Conservation (phyloP, 495 filamentous ascomycete genomes). For the Extremus antarcticus region DNA sequence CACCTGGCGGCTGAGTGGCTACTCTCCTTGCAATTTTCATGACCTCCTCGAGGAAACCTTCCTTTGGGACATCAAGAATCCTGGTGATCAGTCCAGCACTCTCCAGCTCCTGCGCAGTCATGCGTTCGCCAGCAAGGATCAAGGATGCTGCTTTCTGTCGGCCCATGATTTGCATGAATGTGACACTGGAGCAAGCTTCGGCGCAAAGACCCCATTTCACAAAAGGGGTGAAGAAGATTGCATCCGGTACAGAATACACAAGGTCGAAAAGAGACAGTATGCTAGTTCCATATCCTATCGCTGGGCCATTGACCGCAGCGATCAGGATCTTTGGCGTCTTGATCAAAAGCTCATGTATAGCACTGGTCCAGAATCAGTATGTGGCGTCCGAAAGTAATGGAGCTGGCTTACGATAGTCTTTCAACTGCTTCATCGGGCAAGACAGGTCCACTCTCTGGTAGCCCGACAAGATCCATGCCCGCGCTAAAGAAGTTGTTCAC, state of each 20-base stretch:
- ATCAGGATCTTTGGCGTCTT: conserved; percentile 50
- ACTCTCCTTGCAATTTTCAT: neutral
- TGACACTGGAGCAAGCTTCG: conserved; percentile 39
- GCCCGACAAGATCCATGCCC: conserved; percentile 40
- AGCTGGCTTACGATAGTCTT: neutral
- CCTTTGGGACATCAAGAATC: neutral
- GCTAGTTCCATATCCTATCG: conserved; percentile 54
- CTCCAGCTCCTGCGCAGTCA: conserved; percentile 1
- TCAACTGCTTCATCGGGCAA: neutral
- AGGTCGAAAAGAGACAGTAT: conserved; percentile 51
- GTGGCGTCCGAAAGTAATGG: neutral
- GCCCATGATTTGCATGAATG: neutral
- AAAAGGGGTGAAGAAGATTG: conserved; percentile 54
- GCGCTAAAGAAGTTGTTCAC: conserved; percentile 50
- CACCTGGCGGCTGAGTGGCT: neutral
- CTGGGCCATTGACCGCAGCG: conserved; percentile 51
- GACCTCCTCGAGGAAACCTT: neutral
- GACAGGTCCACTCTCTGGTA: neutral
- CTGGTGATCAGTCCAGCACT: neutral
- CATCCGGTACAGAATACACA: conserved; percentile 40
- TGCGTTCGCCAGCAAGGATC: neutral
- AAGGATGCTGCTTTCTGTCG: neutral
- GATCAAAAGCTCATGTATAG: conserved; percentile 42
- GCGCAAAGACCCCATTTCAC: conserved; percentile 46
- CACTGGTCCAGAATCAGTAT: neutral